Evolutionary conservation across 805 yeast species (phyloP).

Genomic region (Suhomyces sp.): DNA sequence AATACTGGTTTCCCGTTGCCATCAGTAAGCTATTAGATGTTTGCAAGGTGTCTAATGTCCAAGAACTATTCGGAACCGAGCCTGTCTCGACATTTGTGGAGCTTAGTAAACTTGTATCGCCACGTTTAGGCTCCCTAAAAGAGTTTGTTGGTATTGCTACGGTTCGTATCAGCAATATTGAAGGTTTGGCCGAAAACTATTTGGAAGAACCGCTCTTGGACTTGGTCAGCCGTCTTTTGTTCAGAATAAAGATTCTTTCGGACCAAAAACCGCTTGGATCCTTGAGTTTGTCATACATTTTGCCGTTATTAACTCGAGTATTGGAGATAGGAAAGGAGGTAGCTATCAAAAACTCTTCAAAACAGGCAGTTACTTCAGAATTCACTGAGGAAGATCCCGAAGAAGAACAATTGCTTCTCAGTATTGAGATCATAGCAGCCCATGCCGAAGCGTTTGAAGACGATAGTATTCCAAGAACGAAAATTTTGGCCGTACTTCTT

Average conservation of each 20-base stretch:
- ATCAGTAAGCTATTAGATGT: slow-evolving; percentile 48
- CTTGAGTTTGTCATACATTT: slow-evolving; percentile 63
- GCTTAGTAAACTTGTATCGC: slow-evolving; percentile 50
- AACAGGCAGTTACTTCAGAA: slow-evolving; percentile 54
- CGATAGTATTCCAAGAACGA: slow-evolving; percentile 63
- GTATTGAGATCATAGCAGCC: slow-evolving; percentile 68
- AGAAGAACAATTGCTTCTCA: slow-evolving; percentile 79
- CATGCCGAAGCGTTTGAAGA: slow-evolving; percentile 70
- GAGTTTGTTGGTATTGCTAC: slow-evolving; percentile 66
- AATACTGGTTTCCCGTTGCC: slow-evolving; percentile 71
- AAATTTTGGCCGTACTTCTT: slow-evolving; percentile 59
- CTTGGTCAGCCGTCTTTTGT: slow-evolving; percentile 64
- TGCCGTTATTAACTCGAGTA: slow-evolving; percentile 71
- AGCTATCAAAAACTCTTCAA: slow-evolving; percentile 51
- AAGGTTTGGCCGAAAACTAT: slow-evolving; percentile 44
- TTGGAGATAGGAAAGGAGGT: slow-evolving; percentile 62
- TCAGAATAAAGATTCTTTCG: slow-evolving; percentile 68
- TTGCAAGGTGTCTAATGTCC: slow-evolving; percentile 30
- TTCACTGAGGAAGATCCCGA: slow-evolving; percentile 81
- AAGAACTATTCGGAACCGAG: slow-evolving; percentile 37
- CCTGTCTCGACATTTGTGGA: slow-evolving; percentile 52
- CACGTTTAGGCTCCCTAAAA: slow-evolving; percentile 50
- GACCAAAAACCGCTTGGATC: slow-evolving; percentile 71
- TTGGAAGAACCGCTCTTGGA: slow-evolving; percentile 52
- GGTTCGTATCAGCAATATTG: slow-evolving; percentile 52